Base-by-base conservation (phyloP, 306 rosid species). In the Acacia acuminata region DNA sequence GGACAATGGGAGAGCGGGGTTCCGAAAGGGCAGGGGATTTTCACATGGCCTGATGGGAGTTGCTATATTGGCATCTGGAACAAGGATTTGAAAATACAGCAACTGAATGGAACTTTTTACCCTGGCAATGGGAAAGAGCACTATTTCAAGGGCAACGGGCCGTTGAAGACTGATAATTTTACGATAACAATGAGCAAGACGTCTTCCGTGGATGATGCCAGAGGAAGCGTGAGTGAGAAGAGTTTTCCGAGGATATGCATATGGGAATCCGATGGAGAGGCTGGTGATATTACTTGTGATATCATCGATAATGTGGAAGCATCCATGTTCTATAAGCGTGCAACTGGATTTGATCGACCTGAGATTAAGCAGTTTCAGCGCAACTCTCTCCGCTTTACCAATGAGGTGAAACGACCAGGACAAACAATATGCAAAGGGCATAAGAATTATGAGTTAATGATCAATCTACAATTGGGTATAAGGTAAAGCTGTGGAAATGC, bases 211-310 rank as follows among this genome's bases (percentile, higher is more conserved):
- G 97, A 93, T 25, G 85, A 78, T 22, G 69, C 77, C 0, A 83
- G 94, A 80, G 94, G 87, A 30, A 85, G 91, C 71, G 79, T 55
- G 55, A 82, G 89, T 7, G 96, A 88, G 71, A 88, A 88, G 84
- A 81, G 72, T 47, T 91, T 95, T 67, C 93, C 92, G 0, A 85
- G 93, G 90, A 94, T 96, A 85, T 96, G 98, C 40, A 96, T 96
- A 4, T 96, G 99, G 99, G 98, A 96, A 86, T 89, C 93, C 0
- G 97, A 96, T 43, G 98, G 99, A 1, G 99, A 96, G 63, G 97
- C 93, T 0, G 99, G 99, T 56, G 99, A 96, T 79, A 96, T 96
- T 58, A 94, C 98, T 4, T 96, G 98, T 75, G 99, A 96, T 78
- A 94, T 96, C 16, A 71, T 96, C 16, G 98, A 96, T 77, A 94